Evolutionary conservation across 192 early-diverging fungal genomes (phyloP).

Genomic region (Kickxella alabastrina): DNA sequence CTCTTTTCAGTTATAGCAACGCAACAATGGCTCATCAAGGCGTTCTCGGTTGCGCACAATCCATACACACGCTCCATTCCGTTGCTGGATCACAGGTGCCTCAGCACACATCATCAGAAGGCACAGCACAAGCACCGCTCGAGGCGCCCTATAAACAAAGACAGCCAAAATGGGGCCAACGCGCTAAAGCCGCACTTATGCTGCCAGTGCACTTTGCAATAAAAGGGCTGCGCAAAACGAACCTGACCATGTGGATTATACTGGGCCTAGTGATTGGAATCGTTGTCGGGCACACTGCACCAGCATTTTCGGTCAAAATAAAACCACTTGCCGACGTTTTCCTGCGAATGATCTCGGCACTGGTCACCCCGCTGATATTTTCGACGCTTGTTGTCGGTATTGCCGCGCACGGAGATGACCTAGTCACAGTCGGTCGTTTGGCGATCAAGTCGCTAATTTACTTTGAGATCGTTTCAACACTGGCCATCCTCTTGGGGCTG

Average conservation of each 20-base stretch:
- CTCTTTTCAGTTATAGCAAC: too few species aligned
- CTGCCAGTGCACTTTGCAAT: neutral
- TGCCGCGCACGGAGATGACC: slow-evolving; percentile 68
- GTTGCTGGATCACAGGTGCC: too few species aligned
- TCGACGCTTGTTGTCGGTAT: slow-evolving; percentile 69
- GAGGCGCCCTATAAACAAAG: neutral
- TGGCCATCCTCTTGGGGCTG: slow-evolving; percentile 67
- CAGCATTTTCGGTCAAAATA: slow-evolving; percentile 36
- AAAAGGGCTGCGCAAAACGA: slow-evolving; percentile 6
- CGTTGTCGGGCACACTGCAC: slow-evolving; percentile 51
- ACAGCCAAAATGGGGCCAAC: neutral
- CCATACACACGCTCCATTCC: too few species aligned
- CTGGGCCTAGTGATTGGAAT: slow-evolving; percentile 50
- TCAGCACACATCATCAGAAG: too few species aligned
- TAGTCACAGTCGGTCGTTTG: slow-evolving; percentile 56
- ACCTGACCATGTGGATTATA: slow-evolving; percentile 56
- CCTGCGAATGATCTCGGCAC: slow-evolving; percentile 52
- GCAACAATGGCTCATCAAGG: too few species aligned
- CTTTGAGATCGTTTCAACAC: slow-evolving; percentile 61
- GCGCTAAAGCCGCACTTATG: neutral
- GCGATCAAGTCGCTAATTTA: slow-evolving; percentile 68
- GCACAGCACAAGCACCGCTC: neutral
- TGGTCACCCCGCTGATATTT: slow-evolving; percentile 65
- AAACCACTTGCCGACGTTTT: slow-evolving; percentile 53
- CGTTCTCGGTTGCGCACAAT: too few species aligned